Base-by-base conservation (phyloP, 2,329 filamentous ascomycete species). In the Fusarium sp. region DNA sequence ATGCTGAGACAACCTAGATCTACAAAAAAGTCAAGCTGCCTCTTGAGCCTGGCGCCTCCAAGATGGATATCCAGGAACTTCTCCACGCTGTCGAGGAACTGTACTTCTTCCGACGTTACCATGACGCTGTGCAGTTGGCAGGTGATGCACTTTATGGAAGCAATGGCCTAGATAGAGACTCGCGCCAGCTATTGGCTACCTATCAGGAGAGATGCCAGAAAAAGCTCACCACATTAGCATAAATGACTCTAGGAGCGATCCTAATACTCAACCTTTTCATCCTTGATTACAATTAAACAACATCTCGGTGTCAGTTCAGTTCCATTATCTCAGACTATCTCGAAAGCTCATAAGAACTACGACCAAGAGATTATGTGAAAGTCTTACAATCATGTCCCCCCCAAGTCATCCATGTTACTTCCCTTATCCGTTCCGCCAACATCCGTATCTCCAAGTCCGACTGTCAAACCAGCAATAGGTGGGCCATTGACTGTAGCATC, bases 41-140 rank as follows among this genome's bases (percentile, higher is more conserved):
- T 1, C 68, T 86, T 11, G 68, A 68, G 3, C 66, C 73, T 10
- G 71, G 56, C 5, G 74, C 82, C 5, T 78, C 80, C 34, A 89
- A 89, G 71, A 82, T 82, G 43, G 80, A 83, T 36, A 78, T 82
- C 2, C 86, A 89, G 67, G 82, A 85, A n/a, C 70, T 87, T 10
- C 62, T 88, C 18, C 86, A 89, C 71, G 87, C 87, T 0, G 84
- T 87, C 8, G 87, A 89, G 73, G 87, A 89, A 76, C 79, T 89
- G 46, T 89, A 89, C 71, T 89, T 87, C 74, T 85, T 85, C 68
- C 77, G 81, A 7, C 78, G 82, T 36, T 89, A 82, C 61, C 75
- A 76, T 1, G 82, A 86, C 57, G 86, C 82, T 2, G 78, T 81
- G n/a, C 70, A 73, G 11, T 82, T 89, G 46, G 77, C 83, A 7